These are phyloP conservation scores for Carnegiea gigantea DNA, from an alignment of 179 eudicot species.

Conservation along the genomic window DNA sequence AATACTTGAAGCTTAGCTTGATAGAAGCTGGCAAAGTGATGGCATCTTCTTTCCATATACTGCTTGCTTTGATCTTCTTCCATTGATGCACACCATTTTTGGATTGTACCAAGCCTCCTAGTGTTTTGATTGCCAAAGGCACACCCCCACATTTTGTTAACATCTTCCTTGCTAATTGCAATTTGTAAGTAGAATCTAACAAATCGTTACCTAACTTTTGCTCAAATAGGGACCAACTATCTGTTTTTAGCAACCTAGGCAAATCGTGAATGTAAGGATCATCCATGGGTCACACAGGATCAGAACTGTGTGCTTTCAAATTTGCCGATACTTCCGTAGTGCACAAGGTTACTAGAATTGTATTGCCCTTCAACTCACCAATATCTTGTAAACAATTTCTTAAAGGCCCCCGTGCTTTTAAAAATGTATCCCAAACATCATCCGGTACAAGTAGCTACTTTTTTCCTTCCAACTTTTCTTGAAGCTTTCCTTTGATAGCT, in stretches of 20 bases:
- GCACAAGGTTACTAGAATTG: constrained; percentile 24
- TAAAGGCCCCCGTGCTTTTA: neutral
- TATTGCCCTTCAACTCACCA: constrained; percentile 24
- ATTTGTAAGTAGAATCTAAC: neutral
- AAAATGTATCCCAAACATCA: constrained; percentile 26
- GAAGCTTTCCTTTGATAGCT: constrained; percentile 12
- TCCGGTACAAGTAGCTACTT: constrained; percentile 30
- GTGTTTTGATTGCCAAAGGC: constrained; percentile 28
- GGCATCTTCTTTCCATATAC: constrained; percentile 18
- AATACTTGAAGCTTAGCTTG: constrained; percentile 30
- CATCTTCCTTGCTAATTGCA: constrained; percentile 9
- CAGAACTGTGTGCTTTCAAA: neutral
- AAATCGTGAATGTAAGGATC: constrained; percentile 1
- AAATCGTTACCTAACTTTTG: constrained; percentile 5
- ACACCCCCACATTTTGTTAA: constrained; percentile 23
- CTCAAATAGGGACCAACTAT: constrained; percentile 7
- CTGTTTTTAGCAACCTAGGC: neutral
- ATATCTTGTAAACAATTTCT: constrained; percentile 10
- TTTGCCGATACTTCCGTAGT: neutral
- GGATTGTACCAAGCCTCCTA: neutral
- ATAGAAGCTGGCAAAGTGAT: constrained; percentile 21
- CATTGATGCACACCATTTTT: neutral
- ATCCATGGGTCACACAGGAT: neutral
- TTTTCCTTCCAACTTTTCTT: neutral
- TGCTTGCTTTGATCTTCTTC: constrained; percentile 14